Percentiles rank a stretch among this genome's conserved stretches.
phyloP scores from a whole-genome alignment of 306 rosid species.

The Gastrolobium villosum region DNA sequence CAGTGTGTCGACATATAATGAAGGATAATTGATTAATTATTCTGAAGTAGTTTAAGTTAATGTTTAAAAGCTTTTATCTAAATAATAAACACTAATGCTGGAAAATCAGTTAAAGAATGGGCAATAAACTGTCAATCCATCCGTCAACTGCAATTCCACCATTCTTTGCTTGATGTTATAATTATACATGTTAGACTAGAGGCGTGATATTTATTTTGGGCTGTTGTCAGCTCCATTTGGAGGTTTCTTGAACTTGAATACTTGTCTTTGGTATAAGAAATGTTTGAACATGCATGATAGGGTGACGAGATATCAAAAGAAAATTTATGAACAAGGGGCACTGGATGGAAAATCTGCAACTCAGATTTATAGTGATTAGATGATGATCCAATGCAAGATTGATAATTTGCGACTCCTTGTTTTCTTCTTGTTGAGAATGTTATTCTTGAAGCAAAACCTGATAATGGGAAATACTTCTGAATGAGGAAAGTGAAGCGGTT shows the following conservation, averaged over 20 bases:
- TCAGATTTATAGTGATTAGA: constrained; percentile 1
- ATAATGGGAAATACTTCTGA: constrained; percentile 26
- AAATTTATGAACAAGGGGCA: neutral
- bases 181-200: neutral
- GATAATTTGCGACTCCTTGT: neutral
- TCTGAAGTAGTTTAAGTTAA: neutral
- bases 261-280: constrained; percentile 7
- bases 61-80: neutral
- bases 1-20: neutral
- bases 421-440: constrained; percentile 18
- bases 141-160: neutral
- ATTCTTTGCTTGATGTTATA: neutral
- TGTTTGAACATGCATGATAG: neutral
- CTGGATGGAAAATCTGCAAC: neutral
- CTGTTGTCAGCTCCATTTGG: constrained; percentile 16
- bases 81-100: neutral
- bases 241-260: neutral
- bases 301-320: neutral
- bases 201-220: neutral
- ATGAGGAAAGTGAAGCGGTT: neutral
- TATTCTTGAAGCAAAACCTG: constrained; percentile 27
- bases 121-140: neutral
- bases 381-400: constrained; percentile 11
- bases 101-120: neutral
- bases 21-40: neutral